A percentile compares a stretch with the other conserved stretches of the same genome.
phyloP scores from a whole-genome alignment of 176 grass and related monocot species.

The Musa acuminata region DNA sequence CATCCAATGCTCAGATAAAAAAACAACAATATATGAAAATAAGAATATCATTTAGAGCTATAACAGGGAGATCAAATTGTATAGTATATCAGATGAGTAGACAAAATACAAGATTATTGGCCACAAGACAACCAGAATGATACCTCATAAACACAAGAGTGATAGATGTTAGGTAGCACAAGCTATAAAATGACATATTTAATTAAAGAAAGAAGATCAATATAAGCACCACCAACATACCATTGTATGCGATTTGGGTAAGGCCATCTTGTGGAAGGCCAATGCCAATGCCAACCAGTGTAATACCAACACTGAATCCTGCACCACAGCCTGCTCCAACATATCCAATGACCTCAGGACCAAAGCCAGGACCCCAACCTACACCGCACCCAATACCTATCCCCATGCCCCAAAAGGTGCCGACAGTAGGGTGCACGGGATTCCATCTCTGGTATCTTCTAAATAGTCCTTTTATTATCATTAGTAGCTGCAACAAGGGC shows the following conservation, averaged over 20 bases:
- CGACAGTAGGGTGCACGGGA: conserved; percentile 77
- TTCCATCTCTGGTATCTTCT: conserved; percentile 85
- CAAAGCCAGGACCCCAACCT: conserved; percentile 87
- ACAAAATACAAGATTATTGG: neutral
- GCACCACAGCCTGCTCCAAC: conserved; percentile 81
- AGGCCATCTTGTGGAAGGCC: conserved; percentile 64
- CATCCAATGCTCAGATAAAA: no score
- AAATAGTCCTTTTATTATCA: conserved; percentile 83
- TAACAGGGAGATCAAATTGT: no score
- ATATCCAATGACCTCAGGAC: conserved; percentile 82
- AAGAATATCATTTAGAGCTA: no score
- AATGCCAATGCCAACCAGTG: conserved; percentile 62
- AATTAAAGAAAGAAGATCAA: neutral
- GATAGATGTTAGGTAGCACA: neutral
- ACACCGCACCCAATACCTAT: conserved; percentile 84
- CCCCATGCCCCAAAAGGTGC: conserved; percentile 84
- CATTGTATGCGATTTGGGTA: conserved; percentile 35
- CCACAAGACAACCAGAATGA: no score
- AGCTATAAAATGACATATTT: neutral
- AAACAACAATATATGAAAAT: no score
- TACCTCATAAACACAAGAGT: neutral
- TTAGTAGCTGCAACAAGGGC: conserved; percentile 32
- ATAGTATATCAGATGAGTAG: neutral
- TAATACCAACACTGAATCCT: conserved; percentile 81
- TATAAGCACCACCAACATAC: conserved; percentile 14